Evolutionary conservation across 306 rosid genomes (phyloP).

Genomic region (Cucurbita moschata): DNA sequence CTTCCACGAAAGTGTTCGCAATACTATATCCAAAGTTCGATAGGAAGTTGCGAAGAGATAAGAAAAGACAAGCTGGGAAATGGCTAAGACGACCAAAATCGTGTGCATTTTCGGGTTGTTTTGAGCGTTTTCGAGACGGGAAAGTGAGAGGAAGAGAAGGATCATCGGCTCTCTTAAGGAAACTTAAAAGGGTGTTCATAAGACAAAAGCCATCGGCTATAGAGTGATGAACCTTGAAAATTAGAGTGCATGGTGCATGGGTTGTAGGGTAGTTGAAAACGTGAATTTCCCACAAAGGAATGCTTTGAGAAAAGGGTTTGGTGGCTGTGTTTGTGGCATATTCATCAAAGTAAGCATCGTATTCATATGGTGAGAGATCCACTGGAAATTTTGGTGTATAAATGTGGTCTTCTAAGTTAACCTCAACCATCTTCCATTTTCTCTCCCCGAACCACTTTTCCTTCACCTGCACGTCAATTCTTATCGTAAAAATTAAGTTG

Average conservation of each 20-base stretch:
- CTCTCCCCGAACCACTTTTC: not conserved
- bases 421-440: conserved; percentile 32
- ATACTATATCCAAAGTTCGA: conserved; percentile 31
- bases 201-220: conserved; percentile 60
- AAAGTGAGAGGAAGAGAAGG: conserved; percentile 43
- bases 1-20: conserved; percentile 5
- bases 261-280: conserved; percentile 37
- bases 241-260: conserved; percentile 14
- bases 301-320: conserved; percentile 17
- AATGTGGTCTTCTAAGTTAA: conserved; percentile 33
- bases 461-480: not conserved
- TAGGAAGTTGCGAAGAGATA: conserved; percentile 14
- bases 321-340: conserved; percentile 27
- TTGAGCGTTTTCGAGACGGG: conserved; percentile 20
- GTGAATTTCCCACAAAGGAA: conserved; percentile 50
- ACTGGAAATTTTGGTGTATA: conserved; percentile 20
- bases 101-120: not conserved
- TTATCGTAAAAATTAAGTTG: not conserved
- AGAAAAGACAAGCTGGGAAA: conserved; percentile 9
- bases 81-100: not conserved
- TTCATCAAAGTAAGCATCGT: conserved; percentile 20
- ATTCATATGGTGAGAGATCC: conserved; percentile 7
- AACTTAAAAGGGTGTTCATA: conserved; percentile 56
- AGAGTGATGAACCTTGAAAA: conserved; percentile 48
- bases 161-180: conserved; percentile 31